Base-by-base conservation (phyloP, 116 monocot genomes). In the Zostera marina region DNA sequence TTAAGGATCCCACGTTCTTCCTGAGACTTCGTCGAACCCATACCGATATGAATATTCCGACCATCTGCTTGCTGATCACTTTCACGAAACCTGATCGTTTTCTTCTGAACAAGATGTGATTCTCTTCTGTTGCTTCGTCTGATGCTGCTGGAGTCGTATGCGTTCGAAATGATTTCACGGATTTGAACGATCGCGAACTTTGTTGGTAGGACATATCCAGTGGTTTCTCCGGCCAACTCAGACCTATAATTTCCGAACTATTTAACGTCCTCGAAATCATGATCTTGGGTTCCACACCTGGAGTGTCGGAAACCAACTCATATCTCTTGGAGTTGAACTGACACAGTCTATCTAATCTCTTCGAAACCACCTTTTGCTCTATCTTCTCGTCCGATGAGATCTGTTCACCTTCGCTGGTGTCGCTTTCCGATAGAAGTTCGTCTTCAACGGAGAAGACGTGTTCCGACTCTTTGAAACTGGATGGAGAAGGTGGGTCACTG, bases 401-500 rank as follows among this genome's bases (percentile, higher is more conserved):
- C 68, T 80, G 78, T 20, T 70, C 82, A 54, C 70, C 94, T 46
- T 60, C 70, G 39, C 83, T 83, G 53, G 64, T 74, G 42, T 86
- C 86, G 65, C 66, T 76, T 39, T 78, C 90, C 47, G 68, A 83
- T 25, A 74, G 46, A 7, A 85, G 22, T 62, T 79, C 77, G 59
- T 75, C 78, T 65, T 32, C 32, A 5, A 32, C 5, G 32, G 32
- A 32, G 32, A 32, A 32, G 32, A 32, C 32, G 32, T 32, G 4
- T 32, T 32, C 32, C 32, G 32, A 32, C 5, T 2, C 4, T 32
- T 32, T 32, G 32, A 32, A 32, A 2, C 32, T 32, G 32, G 88
- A 88, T 39, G 85, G 90, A 43, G 96, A 85, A 64, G 96, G 55
- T 61, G 96, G 85, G 63, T 85, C 80, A 66, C 78, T 96, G 64